Conservation (phyloP, 1,139 yeast species). For the Wickerhamomyces sp. region DNA sequence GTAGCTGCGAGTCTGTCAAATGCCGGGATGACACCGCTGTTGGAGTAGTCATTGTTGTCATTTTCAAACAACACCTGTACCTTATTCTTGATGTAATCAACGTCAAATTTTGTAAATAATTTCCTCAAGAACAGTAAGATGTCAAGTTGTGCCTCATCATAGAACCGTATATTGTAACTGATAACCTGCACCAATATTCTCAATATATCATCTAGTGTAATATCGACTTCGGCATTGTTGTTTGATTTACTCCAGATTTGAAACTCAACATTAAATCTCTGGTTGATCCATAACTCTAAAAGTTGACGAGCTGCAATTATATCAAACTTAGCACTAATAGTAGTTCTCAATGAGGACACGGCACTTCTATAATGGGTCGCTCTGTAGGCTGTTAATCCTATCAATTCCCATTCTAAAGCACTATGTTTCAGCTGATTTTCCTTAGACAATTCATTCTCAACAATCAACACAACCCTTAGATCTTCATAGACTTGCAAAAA, state of each 20-base stretch:
- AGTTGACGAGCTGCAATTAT: conserved; percentile 41
- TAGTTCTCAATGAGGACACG: conserved; percentile 70
- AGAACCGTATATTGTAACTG: conserved; percentile 35
- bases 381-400: conserved; percentile 78
- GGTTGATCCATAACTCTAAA: conserved; percentile 28
- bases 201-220: conserved; percentile 28
- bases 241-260: conserved; percentile 10
- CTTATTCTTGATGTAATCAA: conserved; percentile 30
- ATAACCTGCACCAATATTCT: conserved; percentile 28
- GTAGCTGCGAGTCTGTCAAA: conserved; percentile 19
- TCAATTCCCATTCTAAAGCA: conserved; percentile 90
- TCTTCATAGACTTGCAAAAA: conserved; percentile 88
- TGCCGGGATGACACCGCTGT: conserved; percentile 23
- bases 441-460: conserved; percentile 78
- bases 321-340: conserved; percentile 72
- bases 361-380: conserved; percentile 80
- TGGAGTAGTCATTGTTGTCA: conserved; percentile 21
- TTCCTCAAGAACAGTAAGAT: conserved; percentile 28
- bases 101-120: conserved; percentile 26
- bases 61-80: conserved; percentile 26
- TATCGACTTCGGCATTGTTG: conserved; percentile 17
- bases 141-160: conserved; percentile 30
- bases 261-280: conserved; percentile 13
- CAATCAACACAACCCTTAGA: conserved; percentile 74
- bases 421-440: conserved; percentile 72